Evolutionary conservation across 2,329 filamentous ascomycete species (phyloP), one percentile per base, ranked within the genome.

Genomic region (Pleochaeta shiraiana): DNA sequence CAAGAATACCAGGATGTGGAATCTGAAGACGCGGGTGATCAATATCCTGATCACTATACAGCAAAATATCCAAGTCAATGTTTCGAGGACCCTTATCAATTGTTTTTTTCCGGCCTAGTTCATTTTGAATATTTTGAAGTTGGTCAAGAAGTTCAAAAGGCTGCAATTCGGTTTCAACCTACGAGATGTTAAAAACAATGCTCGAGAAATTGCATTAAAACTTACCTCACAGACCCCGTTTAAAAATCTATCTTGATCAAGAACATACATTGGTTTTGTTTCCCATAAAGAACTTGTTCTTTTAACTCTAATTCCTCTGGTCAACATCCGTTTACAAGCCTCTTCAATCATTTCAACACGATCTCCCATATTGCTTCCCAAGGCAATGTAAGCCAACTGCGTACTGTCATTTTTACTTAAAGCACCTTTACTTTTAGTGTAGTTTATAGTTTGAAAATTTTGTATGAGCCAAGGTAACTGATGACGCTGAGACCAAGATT

Each of bases 201-300:
- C 14, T 43, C 14, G n/a, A 43, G 31, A 3, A 9, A 9, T 26
- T 33, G 26, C 55, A 19, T n/a, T 33, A 60, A 28, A 11, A 55
- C 83, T 73, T 74, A 95, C 90, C 83, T 95, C 88, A 74, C 90
- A 95, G 65, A 85, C 91, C 24, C 90, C 93, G 73, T 98, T 98
- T 60, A 96, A 77, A 72, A 98, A 98, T 33, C 83, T 82, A 67
- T 85, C 84, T 74, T 98, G 93, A 67, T 96, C 87, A 67, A 87
- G 77, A 68, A 96, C 87, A 74, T 98, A 98, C 93, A 98, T 98
- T 26, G 93, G 90, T 70, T 89, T 84, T 3, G 92, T 98, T 76
- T 97, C 90, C 81, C 93, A 98, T 2, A 98, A 78, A 67, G 84
- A 86, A 74, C 92, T 97, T 0, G 92, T 95, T 70, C 85, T 80